Conservation (phyloP, 352 stramenopile species). For the Globisporangium iwayamae region DNA sequence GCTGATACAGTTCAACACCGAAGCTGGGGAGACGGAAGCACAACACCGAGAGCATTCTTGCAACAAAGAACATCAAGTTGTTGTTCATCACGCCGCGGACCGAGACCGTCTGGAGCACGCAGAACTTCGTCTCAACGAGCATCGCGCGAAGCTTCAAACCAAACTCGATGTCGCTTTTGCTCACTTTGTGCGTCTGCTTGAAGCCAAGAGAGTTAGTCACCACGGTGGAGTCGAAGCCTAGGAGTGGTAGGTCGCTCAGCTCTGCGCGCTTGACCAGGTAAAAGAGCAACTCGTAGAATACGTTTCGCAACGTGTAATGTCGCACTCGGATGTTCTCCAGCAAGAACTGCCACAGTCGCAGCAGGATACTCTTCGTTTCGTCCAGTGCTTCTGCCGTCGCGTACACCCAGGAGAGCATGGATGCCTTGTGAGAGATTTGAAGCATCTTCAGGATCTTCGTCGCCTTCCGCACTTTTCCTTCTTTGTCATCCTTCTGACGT, state of each 20-base stretch:
- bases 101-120: conserved; percentile 82
- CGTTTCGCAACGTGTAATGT: conserved; percentile 86
- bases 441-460: conserved; percentile 90
- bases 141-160: conserved; percentile 82
- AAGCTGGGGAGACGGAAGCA: conserved; percentile 86
- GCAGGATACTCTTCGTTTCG: conserved; percentile 84
- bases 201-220: conserved; percentile 52
- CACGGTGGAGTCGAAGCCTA: conserved; percentile 82
- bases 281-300: conserved; percentile 88
- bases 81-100: conserved; percentile 90
- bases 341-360: conserved; percentile 85
- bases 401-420: conserved; percentile 89
- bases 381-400: conserved; percentile 75
- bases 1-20: conserved; percentile 82
- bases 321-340: conserved; percentile 89
- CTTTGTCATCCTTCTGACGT: conserved; percentile 87
- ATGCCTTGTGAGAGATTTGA: conserved; percentile 86
- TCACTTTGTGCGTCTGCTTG: conserved; percentile 74
- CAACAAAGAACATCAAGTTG: conserved; percentile 90
- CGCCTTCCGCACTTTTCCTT: conserved; percentile 86
- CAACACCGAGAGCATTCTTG: conserved; percentile 82
- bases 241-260: conserved; percentile 74
- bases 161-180: conserved; percentile 82
- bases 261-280: conserved; percentile 88
- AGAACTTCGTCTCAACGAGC: conserved; percentile 89